A percentile compares a stretch with the other conserved stretches of the same genome.
phyloP scores from a whole-genome alignment of 164 flowering plant genomes.

The Macadamia integrifolia region DNA sequence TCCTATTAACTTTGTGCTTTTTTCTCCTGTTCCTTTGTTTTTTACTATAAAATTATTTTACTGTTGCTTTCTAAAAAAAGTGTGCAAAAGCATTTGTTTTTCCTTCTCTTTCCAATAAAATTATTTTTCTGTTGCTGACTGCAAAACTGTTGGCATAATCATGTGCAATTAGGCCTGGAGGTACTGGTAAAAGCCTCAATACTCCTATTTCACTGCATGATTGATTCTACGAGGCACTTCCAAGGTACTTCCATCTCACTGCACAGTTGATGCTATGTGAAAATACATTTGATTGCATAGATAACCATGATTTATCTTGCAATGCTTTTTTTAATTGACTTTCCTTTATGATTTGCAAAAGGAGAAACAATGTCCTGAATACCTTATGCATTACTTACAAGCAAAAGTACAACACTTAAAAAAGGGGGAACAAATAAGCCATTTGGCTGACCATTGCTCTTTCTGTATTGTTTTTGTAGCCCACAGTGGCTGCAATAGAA shows the following conservation, averaged over 20 bases:
- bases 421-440: neutral
- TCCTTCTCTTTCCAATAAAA: too few relatives aligned
- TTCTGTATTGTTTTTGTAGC: constrained; percentile 33
- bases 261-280: too few relatives aligned
- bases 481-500: constrained; percentile 96
- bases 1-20: too few relatives aligned
- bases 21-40: too few relatives aligned
- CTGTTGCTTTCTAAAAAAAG: too few relatives aligned
- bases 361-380: neutral
- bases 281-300: neutral
- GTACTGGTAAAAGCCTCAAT: too few relatives aligned
- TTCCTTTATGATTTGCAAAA: neutral
- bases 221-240: neutral
- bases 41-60: too few relatives aligned
- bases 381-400: neutral
- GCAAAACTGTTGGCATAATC: too few relatives aligned
- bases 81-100: too few relatives aligned
- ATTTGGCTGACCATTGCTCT: neutral
- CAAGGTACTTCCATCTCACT: too few relatives aligned
- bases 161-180: too few relatives aligned
- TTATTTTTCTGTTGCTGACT: too few relatives aligned
- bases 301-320: neutral
- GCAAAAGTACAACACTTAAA: neutral
- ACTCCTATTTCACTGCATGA: neutral
- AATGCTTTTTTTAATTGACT: neutral